These are phyloP conservation scores for Fusarium tupiense DNA, from an alignment of 2,329 filamentous ascomycete genomes.

Conservation along the genomic window DNA sequence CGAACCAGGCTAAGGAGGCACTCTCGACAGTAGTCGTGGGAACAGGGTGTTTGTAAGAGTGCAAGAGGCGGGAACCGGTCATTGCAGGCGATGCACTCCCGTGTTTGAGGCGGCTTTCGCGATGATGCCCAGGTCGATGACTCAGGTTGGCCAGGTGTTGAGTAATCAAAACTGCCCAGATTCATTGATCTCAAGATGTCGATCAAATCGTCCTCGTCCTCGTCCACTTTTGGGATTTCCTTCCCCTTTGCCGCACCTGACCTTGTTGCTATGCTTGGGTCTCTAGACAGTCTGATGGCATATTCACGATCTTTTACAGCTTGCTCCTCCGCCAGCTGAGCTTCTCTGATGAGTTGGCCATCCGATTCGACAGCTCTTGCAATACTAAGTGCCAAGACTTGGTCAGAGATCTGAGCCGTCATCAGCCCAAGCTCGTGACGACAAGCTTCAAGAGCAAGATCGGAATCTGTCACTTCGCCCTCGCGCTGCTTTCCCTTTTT, in stretches of 20 bases:
- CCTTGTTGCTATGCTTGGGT: neutral
- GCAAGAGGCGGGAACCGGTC: neutral
- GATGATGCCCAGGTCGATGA: neutral
- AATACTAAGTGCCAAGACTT: conserved; percentile 1
- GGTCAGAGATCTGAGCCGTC: neutral
- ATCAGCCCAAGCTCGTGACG: neutral
- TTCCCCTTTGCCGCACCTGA: neutral
- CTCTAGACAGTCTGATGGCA: neutral
- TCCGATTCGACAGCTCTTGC: conserved; percentile 10
- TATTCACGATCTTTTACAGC: neutral
- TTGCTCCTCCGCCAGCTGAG: neutral
- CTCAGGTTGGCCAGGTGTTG: neutral
- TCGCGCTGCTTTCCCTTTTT: conserved; percentile 23
- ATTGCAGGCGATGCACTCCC: conserved; percentile 4
- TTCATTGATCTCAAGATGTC: neutral
- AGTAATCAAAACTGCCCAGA: neutral
- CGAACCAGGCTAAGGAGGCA: conserved; percentile 60
- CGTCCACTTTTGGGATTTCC: neutral
- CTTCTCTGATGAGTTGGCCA: neutral
- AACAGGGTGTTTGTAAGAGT: conserved; percentile 43
- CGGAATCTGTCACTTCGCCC: neutral
- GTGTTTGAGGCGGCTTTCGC: neutral
- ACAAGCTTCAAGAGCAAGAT: conserved; percentile 2
- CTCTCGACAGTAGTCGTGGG: conserved; percentile 61
- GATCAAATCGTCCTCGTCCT: neutral